These are phyloP conservation scores for Kwoniella sp. DNA, from an alignment of 768 basidiomycete species.

Conservation along the genomic window DNA sequence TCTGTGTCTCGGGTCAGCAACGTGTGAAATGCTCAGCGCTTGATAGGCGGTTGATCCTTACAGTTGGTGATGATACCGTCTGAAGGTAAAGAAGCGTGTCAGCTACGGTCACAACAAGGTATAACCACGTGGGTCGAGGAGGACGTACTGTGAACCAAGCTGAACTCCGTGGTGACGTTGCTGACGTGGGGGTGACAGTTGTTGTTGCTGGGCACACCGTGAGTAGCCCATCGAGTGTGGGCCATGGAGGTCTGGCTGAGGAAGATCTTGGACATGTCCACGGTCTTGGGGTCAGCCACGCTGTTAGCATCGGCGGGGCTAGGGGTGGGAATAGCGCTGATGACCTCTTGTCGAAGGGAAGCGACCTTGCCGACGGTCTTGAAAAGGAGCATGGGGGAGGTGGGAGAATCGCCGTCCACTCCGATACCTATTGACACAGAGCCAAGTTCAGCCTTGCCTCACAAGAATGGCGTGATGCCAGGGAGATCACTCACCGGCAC, in stretches of 20 bases:
- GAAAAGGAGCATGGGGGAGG: constrained; percentile 69
- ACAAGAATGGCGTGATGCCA: not conserved
- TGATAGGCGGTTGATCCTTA: too few relatives aligned
- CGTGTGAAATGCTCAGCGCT: too few relatives aligned
- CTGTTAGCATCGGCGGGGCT: constrained; percentile 12
- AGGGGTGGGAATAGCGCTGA: constrained; percentile 45
- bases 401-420: constrained; percentile 83
- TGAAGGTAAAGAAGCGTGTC: constrained; percentile 14
- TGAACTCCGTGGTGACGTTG: constrained; percentile 73
- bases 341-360: constrained; percentile 82
- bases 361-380: constrained; percentile 98
- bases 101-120: not conserved
- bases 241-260: constrained; percentile 91
- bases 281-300: constrained; percentile 51
- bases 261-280: constrained; percentile 72
- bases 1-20: constrained; percentile 38
- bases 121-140: not conserved
- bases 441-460: not conserved
- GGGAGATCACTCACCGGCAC: constrained; percentile 60
- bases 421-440: constrained; percentile 48
- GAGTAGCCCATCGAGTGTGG: constrained; percentile 99
- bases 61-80: constrained; percentile 96
- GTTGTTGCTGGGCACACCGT: constrained; percentile 76
- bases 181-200: constrained; percentile 96
- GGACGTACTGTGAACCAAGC: constrained; percentile 72